Evolutionary conservation across 75 land plant species (phyloP).

Genomic region (Cryptomeria japonica): DNA sequence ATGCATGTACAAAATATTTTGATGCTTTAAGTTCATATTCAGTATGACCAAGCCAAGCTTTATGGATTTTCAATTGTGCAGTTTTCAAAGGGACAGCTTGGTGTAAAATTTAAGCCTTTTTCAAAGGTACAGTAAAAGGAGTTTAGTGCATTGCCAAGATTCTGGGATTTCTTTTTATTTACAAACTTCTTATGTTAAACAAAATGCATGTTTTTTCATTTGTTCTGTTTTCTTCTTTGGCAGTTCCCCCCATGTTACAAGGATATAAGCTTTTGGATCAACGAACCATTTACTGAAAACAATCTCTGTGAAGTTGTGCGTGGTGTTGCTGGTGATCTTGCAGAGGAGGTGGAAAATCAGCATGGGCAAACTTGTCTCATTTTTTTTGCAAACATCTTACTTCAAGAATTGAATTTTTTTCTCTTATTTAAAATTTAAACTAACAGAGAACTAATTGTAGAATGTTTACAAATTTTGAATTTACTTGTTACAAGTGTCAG

Average conservation of each 20-base stretch:
- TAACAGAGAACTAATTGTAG: not conserved
- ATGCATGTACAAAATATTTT: not conserved
- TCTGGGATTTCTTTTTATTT: not conserved
- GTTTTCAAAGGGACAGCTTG: conserved; percentile 91
- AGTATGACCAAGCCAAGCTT: not conserved
- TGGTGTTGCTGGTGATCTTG: conserved; percentile 95
- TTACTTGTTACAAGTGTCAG: not conserved
- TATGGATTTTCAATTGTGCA: conserved; percentile 20
- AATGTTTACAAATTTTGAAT: not conserved
- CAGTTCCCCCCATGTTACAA: conserved; percentile 98
- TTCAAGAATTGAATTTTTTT: not conserved
- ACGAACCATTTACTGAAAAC: conserved; percentile 88
- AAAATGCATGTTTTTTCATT: conserved; percentile 1
- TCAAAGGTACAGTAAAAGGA: conserved; percentile 57
- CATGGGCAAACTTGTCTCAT: not conserved
- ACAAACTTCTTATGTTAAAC: not conserved
- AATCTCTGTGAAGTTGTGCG: conserved; percentile 97
- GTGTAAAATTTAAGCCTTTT: conserved; percentile 88
- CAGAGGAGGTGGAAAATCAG: conserved; percentile 70
- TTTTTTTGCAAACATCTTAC: not conserved
- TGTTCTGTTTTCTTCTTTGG: not conserved
- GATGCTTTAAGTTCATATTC: not conserved
- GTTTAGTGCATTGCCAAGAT: not conserved
- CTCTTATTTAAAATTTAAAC: not conserved
- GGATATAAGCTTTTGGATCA: conserved; percentile 98